Percentiles rank a stretch among this genome's conserved stretches.
Evolutionary conservation across 805 yeast genomes (phyloP).

Genomic region (Suhomyces xylopsoci): DNA sequence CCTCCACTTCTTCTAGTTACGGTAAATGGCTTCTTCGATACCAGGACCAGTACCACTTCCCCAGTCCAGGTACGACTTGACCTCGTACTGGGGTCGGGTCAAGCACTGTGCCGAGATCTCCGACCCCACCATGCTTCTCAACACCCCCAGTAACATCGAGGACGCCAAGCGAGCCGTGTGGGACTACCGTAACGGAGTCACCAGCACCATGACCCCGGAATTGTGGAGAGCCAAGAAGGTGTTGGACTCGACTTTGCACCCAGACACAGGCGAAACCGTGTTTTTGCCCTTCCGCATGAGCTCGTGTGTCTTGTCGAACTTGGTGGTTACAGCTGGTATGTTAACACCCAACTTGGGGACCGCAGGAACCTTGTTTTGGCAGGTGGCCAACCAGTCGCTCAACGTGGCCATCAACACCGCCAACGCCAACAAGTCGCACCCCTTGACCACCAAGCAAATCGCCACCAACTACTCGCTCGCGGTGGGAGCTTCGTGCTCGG

Average conservation of each 20-base stretch:
- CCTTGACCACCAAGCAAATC: constrained; percentile 75
- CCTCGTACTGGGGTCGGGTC: constrained; percentile 91
- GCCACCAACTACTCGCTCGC: constrained; percentile 80
- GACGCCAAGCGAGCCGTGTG: constrained; percentile 63
- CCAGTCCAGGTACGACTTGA: constrained; percentile 71
- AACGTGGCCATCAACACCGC: constrained; percentile 97
- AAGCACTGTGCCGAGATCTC: constrained; percentile 90
- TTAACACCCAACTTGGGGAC: constrained; percentile 90
- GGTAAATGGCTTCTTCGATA: constrained; percentile 74
- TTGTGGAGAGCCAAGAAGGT: constrained; percentile 87
- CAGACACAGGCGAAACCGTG: constrained; percentile 94
- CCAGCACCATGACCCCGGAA: constrained; percentile 65
- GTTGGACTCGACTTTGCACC: constrained; percentile 90
- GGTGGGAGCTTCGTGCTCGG: constrained; percentile 91
- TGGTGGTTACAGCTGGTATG: constrained; percentile 97
- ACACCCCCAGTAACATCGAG: constrained; percentile 60
- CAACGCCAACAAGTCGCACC: constrained; percentile 93
- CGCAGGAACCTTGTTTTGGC: constrained; percentile 94
- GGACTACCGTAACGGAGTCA: constrained; percentile 69
- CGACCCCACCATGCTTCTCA: constrained; percentile 86
- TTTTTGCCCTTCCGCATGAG: constrained; percentile 96
- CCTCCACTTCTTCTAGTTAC: not conserved
- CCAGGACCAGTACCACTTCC: constrained; percentile 82
- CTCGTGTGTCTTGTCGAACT: constrained; percentile 85
- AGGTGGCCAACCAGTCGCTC: constrained; percentile 92